Evolutionary conservation across 768 basidiomycete species (phyloP).

Genomic region (Psilocybe cubensis): DNA sequence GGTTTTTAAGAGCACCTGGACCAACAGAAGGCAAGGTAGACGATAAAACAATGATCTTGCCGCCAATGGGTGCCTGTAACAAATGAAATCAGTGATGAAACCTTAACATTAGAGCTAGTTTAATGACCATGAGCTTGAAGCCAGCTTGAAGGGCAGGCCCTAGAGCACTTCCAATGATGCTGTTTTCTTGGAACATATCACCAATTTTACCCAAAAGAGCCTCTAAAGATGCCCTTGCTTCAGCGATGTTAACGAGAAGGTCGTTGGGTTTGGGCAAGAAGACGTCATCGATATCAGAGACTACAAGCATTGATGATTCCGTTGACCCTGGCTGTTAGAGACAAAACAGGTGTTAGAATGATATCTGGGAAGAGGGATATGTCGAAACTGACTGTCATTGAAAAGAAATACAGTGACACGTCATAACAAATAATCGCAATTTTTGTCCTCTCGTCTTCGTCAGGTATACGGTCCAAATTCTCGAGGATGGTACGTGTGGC

Average conservation of each 20-base stretch:
- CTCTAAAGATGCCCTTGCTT: constrained; percentile 81
- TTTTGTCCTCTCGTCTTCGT: constrained; percentile 92
- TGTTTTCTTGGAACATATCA: constrained; percentile 99
- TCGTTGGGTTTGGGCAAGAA: constrained; percentile 97
- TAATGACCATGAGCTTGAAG: constrained; percentile 86
- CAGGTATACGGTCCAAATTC: constrained; percentile 92
- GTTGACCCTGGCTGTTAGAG: constrained; percentile 58
- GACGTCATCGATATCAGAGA: constrained; percentile 95
- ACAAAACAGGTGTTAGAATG: background rate
- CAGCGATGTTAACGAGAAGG: constrained; percentile 92
- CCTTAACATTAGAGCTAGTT: background rate
- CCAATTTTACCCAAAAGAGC: constrained; percentile 79
- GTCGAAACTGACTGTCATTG: constrained; percentile 67
- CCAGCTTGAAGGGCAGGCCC: constrained; percentile 96
- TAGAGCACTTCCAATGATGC: constrained; percentile 89
- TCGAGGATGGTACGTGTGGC: constrained; percentile 96
- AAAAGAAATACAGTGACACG: constrained; percentile 95
- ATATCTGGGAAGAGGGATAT: background rate
- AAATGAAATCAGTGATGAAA: background rate
- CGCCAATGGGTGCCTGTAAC: constrained; percentile 83
- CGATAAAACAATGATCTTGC: constrained; percentile 89
- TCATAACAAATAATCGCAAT: constrained; percentile 93
- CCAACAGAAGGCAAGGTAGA: constrained; percentile 88
- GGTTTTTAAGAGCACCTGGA: constrained; percentile 89
- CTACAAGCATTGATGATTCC: constrained; percentile 95